phyloP scores from a whole-genome alignment of 2,329 filamentous ascomycete species.

The Colletotrichum theobromicola region DNA sequence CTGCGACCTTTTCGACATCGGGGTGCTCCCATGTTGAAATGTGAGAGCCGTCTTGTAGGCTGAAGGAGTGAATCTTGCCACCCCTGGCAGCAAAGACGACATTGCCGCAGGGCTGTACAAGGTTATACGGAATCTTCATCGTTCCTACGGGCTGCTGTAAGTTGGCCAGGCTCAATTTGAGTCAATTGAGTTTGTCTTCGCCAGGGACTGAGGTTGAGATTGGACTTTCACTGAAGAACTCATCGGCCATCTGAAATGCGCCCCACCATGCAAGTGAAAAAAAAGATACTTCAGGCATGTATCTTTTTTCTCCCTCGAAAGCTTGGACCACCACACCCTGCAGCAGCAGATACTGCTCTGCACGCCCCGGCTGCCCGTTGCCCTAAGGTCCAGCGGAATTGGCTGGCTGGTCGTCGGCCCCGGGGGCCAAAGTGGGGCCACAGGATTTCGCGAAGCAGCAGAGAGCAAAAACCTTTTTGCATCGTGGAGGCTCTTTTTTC shows the following conservation, averaged over 20 bases:
- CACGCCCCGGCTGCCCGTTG: neutral
- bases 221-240: conserved; percentile 13
- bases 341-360: neutral
- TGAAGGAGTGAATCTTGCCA: conserved; percentile 72
- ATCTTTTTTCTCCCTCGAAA: conserved; percentile 22
- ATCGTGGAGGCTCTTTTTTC: neutral
- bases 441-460: conserved; percentile 6
- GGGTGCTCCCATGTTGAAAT: conserved; percentile 68
- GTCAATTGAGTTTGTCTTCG: neutral
- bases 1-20: conserved; percentile 37
- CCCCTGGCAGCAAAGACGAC: conserved; percentile 78
- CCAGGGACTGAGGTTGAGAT: neutral
- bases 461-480: conserved; percentile 19
- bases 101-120: conserved; percentile 57
- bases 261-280: conserved; percentile 22
- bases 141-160: conserved; percentile 1
- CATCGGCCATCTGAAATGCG: neutral
- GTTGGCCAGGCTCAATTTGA: neutral
- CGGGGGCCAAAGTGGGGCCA: neutral
- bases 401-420: neutral
- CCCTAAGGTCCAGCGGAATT: neutral
- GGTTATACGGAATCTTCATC: conserved; percentile 69
- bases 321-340: conserved; percentile 5
- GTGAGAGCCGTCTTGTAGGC: conserved; percentile 59
- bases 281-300: conserved; percentile 41